phyloP scores from a whole-genome alignment of 2,329 filamentous ascomycete genomes.

The Exophiala oligosperma region DNA sequence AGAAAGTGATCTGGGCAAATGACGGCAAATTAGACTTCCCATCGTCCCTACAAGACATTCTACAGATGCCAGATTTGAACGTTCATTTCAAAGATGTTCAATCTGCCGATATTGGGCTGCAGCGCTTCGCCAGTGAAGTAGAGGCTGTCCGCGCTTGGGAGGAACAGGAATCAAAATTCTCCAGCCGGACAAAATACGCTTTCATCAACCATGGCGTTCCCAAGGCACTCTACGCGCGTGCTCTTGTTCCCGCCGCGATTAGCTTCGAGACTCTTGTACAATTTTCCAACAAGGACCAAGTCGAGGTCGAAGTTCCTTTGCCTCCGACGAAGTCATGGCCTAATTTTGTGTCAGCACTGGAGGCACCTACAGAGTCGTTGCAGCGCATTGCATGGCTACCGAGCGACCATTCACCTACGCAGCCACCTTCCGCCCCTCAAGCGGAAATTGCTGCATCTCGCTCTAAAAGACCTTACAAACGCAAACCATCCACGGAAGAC shows the following conservation, averaged over 20 bases:
- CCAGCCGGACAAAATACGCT: slow-evolving; percentile 13
- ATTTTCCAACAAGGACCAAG: slow-evolving; percentile 12
- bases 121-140: slow-evolving; percentile 39
- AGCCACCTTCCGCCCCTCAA: not conserved
- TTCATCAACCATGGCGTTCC: slow-evolving; percentile 28
- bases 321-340: slow-evolving; percentile 18
- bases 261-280: slow-evolving; percentile 12
- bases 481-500: slow-evolving; percentile 9
- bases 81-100: slow-evolving; percentile 5
- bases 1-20: slow-evolving; percentile 15
- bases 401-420: no score
- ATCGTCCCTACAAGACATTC: slow-evolving; percentile 16
- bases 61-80: slow-evolving; percentile 10
- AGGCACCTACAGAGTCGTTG: slow-evolving; percentile 6
- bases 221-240: slow-evolving; percentile 7
- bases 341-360: slow-evolving; percentile 14
- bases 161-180: slow-evolving; percentile 32
- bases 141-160: slow-evolving; percentile 51
- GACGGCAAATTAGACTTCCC: slow-evolving; percentile 12
- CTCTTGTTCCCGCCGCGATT: not conserved
- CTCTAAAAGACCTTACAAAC: slow-evolving; percentile 2
- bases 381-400: not conserved
- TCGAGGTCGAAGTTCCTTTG: slow-evolving; percentile 13
- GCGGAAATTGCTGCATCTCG: not conserved
- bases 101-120: slow-evolving; percentile 16